Evolutionary conservation across 306 rosid genomes (phyloP).

Genomic region (Cyclanthera cordifolia): DNA sequence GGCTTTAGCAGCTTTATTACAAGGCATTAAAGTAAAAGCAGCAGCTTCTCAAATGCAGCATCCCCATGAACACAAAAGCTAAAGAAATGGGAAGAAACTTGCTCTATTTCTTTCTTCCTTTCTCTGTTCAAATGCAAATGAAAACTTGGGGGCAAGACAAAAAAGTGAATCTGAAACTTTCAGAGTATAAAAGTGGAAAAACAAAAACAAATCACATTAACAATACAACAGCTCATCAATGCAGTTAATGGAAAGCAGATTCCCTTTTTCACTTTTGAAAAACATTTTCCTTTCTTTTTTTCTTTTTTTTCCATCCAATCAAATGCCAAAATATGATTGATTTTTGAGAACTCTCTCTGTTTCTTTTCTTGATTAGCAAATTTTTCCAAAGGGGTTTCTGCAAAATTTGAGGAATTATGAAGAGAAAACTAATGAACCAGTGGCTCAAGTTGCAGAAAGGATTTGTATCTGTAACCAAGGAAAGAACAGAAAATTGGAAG

Average conservation of each 20-base stretch:
- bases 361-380: too few relatives aligned
- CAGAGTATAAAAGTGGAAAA: constrained; percentile 79
- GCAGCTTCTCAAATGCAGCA: constrained; percentile 44
- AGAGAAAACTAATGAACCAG: background rate
- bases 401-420: constrained; percentile 1
- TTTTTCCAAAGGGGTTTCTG: constrained; percentile 1
- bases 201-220: constrained; percentile 41
- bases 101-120: constrained; percentile 5
- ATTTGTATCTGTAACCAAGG: constrained; percentile 30
- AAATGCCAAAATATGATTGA: constrained; percentile 11
- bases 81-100: constrained; percentile 29
- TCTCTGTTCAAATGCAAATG: constrained; percentile 15
- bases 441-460: constrained; percentile 22
- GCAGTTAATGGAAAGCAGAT: constrained; percentile 63
- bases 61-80: constrained; percentile 40
- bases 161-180: constrained; percentile 81
- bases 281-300: constrained; percentile 30
- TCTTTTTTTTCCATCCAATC: constrained; percentile 27
- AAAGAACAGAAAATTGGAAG: constrained; percentile 20
- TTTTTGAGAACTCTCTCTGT: too few relatives aligned
- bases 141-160: constrained; percentile 30
- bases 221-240: constrained; percentile 63
- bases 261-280: constrained; percentile 71
- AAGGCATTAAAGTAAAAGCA: constrained; percentile 62
- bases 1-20: constrained; percentile 66